phyloP scores from a whole-genome alignment of 768 basidiomycete species.

The Macrolepiota dolichaula region DNA sequence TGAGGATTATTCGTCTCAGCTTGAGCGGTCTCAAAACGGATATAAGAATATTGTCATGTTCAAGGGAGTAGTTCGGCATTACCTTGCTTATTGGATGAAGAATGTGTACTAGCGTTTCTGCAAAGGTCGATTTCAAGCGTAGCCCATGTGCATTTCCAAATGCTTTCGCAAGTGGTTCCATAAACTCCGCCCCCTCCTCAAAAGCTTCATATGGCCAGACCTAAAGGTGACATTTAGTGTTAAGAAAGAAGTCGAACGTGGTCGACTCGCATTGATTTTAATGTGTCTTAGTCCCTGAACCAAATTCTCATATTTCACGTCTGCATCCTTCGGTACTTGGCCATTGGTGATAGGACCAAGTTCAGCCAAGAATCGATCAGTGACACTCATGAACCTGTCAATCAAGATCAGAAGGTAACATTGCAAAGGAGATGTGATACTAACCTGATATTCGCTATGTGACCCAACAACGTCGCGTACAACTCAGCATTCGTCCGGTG shows the following conservation, averaged over 20 bases:
- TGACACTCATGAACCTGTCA: slow-evolving; percentile 83
- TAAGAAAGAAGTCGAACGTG: neutral
- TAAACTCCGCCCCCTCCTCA: slow-evolving; percentile 89
- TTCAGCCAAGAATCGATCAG: slow-evolving; percentile 84
- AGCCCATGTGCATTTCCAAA: slow-evolving; percentile 84
- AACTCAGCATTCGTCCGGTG: slow-evolving; percentile 79
- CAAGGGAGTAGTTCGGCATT: slow-evolving; percentile 6
- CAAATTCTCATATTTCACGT: slow-evolving; percentile 81
- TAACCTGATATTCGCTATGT: slow-evolving; percentile 77
- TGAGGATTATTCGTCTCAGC: slow-evolving; percentile 94
- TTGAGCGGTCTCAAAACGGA: slow-evolving; percentile 68
- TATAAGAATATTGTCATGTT: neutral
- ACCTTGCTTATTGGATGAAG: slow-evolving; percentile 91
- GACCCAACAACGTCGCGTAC: slow-evolving; percentile 81
- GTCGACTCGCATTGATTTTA: slow-evolving; percentile 63
- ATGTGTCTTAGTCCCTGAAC: slow-evolving; percentile 79
- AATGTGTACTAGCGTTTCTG: slow-evolving; percentile 72
- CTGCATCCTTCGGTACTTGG: slow-evolving; percentile 76
- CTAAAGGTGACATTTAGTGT: slow-evolving; percentile 31
- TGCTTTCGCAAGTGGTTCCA: slow-evolving; percentile 78
- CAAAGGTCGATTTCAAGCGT: slow-evolving; percentile 79
- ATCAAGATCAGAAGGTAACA: neutral
- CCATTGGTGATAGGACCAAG: slow-evolving; percentile 70
- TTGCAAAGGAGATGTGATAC: slow-evolving; percentile 19
- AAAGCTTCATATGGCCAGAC: slow-evolving; percentile 94